phyloP scores from a whole-genome alignment of 805 yeast species.

The Suhomyces kilbournensis region DNA sequence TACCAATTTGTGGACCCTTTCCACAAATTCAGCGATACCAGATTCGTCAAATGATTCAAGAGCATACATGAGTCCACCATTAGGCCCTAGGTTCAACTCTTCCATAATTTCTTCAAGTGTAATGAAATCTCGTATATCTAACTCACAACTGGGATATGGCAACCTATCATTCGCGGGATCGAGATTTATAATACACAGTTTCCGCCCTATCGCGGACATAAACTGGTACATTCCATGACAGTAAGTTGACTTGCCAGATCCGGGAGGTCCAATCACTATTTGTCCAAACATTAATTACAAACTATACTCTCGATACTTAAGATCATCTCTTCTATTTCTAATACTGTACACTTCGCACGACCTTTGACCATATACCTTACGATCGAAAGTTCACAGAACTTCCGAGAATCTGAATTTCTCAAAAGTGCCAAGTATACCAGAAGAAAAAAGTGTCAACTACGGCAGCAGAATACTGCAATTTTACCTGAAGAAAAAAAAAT shows the following conservation, averaged over 20 bases:
- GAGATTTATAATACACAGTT: conserved; percentile 76
- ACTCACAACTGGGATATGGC: conserved; percentile 62
- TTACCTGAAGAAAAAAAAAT: not conserved
- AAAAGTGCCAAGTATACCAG: not conserved
- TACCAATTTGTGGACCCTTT: conserved; percentile 55
- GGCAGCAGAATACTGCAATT: not conserved
- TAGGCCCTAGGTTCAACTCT: conserved; percentile 71
- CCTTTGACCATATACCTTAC: not conserved
- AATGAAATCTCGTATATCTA: conserved; percentile 76
- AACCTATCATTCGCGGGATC: conserved; percentile 86
- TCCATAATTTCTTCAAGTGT: conserved; percentile 78
- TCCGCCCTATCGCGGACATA: conserved; percentile 89
- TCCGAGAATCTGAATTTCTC: not conserved
- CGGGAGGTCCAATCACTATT: conserved; percentile 96
- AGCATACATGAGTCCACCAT: conserved; percentile 90
- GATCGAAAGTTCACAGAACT: not conserved
- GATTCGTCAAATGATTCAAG: conserved; percentile 52
- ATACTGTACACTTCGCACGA: not conserved
- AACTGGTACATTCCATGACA: conserved; percentile 92
- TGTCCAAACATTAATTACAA: conserved; percentile 62
- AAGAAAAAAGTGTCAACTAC: not conserved
- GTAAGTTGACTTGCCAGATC: conserved; percentile 94
- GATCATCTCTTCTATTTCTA: not conserved
- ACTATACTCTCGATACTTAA: not conserved
- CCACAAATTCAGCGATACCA: conserved; percentile 50